Evolutionary conservation across 2,329 filamentous ascomycete species (phyloP).

Genomic region (Claviceps sp.): DNA sequence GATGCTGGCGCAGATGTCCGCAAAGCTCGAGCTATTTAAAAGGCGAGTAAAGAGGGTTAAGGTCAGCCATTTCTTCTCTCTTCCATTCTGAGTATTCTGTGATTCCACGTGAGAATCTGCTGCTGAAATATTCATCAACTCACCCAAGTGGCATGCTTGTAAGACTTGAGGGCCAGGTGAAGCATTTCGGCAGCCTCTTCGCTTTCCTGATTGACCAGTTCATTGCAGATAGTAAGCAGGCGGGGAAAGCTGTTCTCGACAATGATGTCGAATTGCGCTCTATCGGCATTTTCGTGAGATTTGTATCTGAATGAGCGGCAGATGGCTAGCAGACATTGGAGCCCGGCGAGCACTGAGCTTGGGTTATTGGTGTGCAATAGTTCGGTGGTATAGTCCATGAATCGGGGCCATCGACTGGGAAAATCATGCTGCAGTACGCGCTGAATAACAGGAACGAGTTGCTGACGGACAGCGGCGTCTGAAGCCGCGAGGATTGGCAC

Average conservation of each 20-base stretch:
- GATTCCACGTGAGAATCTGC: too few species aligned
- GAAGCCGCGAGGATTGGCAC: constrained; percentile 79
- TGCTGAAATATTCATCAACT: background rate
- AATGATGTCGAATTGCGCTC: constrained; percentile 86
- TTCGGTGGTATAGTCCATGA: constrained; percentile 84
- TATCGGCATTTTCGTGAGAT: constrained; percentile 57
- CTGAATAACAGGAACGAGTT: constrained; percentile 87
- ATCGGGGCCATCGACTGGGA: constrained; percentile 83
- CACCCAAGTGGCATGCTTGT: constrained; percentile 96
- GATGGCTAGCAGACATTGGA: constrained; percentile 88
- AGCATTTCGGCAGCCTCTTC: constrained; percentile 95
- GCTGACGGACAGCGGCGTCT: constrained; percentile 69
- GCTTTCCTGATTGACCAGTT: constrained; percentile 79
- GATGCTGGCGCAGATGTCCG: constrained; percentile 60
- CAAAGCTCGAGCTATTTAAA: constrained; percentile 66
- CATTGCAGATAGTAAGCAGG: constrained; percentile 73
- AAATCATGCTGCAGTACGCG: constrained; percentile 96
- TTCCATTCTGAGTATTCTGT: background rate
- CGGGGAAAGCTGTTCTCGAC: constrained; percentile 84
- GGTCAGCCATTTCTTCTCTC: too few species aligned
- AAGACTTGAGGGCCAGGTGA: constrained; percentile 86
- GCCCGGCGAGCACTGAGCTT: constrained; percentile 75
- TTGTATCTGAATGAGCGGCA: constrained; percentile 96
- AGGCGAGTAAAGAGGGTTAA: too few species aligned
- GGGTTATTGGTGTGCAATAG: constrained; percentile 79